A percentile compares a stretch with the other conserved stretches of the same genome.
phyloP scores from a whole-genome alignment of 169 alveolate genomes.

The Plasmodium vivax region DNA sequence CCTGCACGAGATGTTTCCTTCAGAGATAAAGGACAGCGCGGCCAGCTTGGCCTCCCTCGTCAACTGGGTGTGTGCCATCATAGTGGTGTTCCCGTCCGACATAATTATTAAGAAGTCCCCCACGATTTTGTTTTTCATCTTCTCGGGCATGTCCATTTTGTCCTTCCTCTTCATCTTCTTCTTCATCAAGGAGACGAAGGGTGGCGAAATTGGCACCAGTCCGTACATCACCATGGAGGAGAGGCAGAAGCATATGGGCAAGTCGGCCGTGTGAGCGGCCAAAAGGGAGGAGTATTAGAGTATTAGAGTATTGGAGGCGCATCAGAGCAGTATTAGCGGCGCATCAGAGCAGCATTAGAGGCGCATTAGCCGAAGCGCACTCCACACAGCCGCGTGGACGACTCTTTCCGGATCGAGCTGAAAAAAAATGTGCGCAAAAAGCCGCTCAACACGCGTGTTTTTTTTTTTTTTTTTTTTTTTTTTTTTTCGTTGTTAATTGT shows the following conservation, averaged over 20 bases:
- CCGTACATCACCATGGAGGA: conserved; percentile 56
- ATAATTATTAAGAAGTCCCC: conserved; percentile 78
- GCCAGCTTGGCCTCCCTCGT: conserved; percentile 83
- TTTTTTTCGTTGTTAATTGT: not conserved
- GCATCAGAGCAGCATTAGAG: too few relatives aligned
- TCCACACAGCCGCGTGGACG: not conserved
- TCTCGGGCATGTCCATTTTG: conserved; percentile 79
- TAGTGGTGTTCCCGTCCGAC: conserved; percentile 85
- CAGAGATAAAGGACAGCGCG: conserved; percentile 88
- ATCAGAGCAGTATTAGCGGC: too few relatives aligned
- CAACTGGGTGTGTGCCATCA: conserved; percentile 87
- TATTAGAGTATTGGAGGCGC: too few relatives aligned
- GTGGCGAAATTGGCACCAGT: conserved; percentile 82
- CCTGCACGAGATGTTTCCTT: conserved; percentile 88
- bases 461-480: too few relatives aligned
- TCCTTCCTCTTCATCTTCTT: conserved; percentile 77
- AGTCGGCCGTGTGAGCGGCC: conserved; percentile 8
- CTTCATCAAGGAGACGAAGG: conserved; percentile 88
- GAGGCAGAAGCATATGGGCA: conserved; percentile 28
- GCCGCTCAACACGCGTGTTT: not conserved
- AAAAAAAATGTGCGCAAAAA: not conserved
- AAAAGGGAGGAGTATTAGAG: not conserved
- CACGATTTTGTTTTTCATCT: conserved; percentile 77
- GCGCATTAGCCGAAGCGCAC: not conserved
- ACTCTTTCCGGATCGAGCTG: not conserved